A percentile compares a stretch with the other conserved stretches of the same genome.
phyloP scores from a whole-genome alignment of 257 asterid genomes.

The Solanum habrochaites region DNA sequence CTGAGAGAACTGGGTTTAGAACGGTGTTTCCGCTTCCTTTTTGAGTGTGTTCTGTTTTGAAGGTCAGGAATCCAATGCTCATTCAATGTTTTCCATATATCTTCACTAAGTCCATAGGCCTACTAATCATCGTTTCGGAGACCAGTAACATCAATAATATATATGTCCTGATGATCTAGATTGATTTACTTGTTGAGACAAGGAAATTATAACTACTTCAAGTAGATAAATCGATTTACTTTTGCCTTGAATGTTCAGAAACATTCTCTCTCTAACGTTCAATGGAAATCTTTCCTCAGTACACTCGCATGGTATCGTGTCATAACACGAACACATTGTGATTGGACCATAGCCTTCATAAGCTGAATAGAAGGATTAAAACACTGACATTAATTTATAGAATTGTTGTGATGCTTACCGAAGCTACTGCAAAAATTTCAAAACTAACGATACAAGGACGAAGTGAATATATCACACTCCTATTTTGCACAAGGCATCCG shows the following conservation, averaged over 20 bases:
- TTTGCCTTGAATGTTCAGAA: background rate
- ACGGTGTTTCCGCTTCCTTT: no score
- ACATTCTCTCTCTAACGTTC: background rate
- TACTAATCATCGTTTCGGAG: background rate
- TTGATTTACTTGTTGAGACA: background rate
- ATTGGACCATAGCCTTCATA: background rate
- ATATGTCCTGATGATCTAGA: background rate
- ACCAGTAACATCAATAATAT: background rate
- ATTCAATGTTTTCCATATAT: no score
- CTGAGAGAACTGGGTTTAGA: no score
- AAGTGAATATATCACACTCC: no score
- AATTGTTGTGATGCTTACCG: background rate
- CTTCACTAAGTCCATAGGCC: no score
- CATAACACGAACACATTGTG: background rate
- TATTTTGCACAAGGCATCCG: background rate
- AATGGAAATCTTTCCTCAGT: background rate
- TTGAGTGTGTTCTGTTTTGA: no score
- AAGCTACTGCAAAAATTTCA: background rate
- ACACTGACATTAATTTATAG: background rate
- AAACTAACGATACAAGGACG: background rate
- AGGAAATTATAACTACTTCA: background rate
- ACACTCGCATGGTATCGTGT: background rate
- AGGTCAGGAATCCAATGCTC: no score
- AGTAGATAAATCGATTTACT: background rate
- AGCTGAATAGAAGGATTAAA: background rate